Evolutionary conservation across 1,139 yeast species (phyloP).

Genomic region (Maudiozyma humilis): DNA sequence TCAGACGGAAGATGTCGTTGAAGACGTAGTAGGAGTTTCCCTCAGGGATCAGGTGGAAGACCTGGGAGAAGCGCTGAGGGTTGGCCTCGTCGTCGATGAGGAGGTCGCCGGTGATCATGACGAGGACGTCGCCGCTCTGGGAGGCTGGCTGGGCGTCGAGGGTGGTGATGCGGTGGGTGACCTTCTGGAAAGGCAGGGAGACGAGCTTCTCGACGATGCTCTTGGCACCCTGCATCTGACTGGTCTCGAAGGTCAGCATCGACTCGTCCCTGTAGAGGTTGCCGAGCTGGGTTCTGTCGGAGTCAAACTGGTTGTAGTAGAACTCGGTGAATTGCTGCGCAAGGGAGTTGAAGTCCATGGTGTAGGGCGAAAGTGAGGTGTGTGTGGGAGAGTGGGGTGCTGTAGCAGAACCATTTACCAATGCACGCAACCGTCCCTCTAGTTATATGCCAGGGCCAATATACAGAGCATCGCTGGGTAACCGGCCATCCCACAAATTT

Average conservation of each 20-base stretch:
- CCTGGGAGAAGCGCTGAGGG: constrained; percentile 94
- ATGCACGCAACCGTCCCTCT: too few relatives aligned
- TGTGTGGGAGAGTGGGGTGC: not conserved
- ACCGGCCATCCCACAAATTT: too few relatives aligned
- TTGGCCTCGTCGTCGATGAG: constrained; percentile 85
- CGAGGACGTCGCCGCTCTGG: constrained; percentile 86
- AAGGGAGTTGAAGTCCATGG: constrained; percentile 63
- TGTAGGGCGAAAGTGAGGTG: constrained; percentile 12
- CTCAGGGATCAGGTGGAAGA: constrained; percentile 92
- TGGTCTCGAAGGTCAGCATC: constrained; percentile 92
- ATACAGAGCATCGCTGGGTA: too few relatives aligned
- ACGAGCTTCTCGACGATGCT: constrained; percentile 84
- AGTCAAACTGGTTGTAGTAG: constrained; percentile 91
- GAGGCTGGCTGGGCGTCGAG: constrained; percentile 98
- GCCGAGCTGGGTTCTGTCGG: constrained; percentile 87
- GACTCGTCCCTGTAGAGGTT: constrained; percentile 93
- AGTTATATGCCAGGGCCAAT: too few relatives aligned
- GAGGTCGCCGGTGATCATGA: constrained; percentile 96
- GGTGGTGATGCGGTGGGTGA: constrained; percentile 85
- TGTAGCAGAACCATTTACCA: not conserved
- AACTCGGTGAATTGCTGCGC: constrained; percentile 80
- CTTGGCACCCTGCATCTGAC: constrained; percentile 91
- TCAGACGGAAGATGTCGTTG: constrained; percentile 93
- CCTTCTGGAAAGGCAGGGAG: constrained; percentile 84
- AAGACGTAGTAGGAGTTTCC: constrained; percentile 84